A percentile compares a stretch with the other conserved stretches of the same genome.
phyloP scores from a whole-genome alignment of 805 yeast genomes.

The Ogataea minuta region DNA sequence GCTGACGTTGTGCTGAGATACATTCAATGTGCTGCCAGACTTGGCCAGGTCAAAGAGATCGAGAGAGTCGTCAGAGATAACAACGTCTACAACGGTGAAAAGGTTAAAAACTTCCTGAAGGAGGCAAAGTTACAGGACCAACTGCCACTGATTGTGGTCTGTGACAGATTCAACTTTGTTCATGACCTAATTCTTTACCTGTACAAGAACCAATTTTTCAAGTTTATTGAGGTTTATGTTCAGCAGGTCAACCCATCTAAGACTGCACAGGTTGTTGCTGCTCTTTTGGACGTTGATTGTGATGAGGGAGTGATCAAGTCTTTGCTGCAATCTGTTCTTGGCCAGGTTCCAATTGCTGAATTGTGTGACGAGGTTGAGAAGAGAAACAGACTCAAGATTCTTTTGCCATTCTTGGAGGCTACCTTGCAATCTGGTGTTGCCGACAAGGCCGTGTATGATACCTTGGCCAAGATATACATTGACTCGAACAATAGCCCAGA shows the following conservation, averaged over 20 bases:
- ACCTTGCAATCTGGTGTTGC: conserved; percentile 79
- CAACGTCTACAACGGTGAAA: conserved; percentile 92
- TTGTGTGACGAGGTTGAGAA: conserved; percentile 93
- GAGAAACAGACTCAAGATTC: conserved; percentile 87
- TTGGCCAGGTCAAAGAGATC: conserved; percentile 89
- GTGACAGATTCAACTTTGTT: conserved; percentile 87
- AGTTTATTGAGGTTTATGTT: conserved; percentile 95
- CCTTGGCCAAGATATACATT: conserved; percentile 95
- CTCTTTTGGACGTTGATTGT: conserved; percentile 94
- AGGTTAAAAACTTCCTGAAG: conserved; percentile 94
- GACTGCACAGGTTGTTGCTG: conserved; percentile 96
- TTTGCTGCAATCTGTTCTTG: conserved; percentile 79
- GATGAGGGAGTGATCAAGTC: conserved; percentile 85
- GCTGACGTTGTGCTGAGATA: conserved; percentile 95
- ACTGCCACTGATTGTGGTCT: conserved; percentile 91
- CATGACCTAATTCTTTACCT: conserved; percentile 92
- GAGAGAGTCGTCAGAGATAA: conserved; percentile 95
- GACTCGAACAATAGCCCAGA: conserved; percentile 98
- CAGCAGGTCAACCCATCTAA: conserved; percentile 96
- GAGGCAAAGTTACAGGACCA: conserved; percentile 94
- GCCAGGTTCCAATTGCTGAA: conserved; percentile 89
- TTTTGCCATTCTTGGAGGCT: conserved; percentile 90
- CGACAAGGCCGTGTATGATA: conserved; percentile 90
- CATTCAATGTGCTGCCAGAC: conserved; percentile 88
- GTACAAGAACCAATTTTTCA: conserved; percentile 93